These are phyloP conservation scores for Backusella tuberculispora DNA, from an alignment of 192 early-diverging fungal genomes.

Conservation along the genomic window DNA sequence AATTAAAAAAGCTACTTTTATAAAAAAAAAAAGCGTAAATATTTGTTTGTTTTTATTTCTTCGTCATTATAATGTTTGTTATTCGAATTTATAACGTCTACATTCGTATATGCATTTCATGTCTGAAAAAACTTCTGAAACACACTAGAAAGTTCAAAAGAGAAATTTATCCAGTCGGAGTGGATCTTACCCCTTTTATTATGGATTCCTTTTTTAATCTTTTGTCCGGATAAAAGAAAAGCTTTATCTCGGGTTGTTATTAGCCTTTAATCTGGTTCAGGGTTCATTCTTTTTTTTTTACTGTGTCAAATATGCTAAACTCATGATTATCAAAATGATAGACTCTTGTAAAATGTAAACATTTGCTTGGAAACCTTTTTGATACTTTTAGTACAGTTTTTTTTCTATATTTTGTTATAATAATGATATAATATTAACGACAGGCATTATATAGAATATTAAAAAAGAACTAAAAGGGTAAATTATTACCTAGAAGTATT, in stretches of 20 bases:
- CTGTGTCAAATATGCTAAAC: not conserved
- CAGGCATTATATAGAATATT: not conserved
- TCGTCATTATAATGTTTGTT: too few relatives aligned
- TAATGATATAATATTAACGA: not conserved
- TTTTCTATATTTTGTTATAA: not conserved
- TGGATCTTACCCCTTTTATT: not conserved
- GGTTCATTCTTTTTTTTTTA: not conserved
- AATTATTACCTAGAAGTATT: not conserved
- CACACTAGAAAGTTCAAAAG: not conserved
- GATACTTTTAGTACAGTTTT: not conserved
- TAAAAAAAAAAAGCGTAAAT: not conserved
- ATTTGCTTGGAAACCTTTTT: too few relatives aligned
- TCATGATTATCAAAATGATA: not conserved
- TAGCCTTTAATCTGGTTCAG: not conserved
- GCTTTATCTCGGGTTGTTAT: not conserved
- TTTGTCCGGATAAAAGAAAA: not conserved
- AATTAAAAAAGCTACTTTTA: not conserved
- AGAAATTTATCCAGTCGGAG: not conserved
- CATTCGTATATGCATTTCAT: not conserved
- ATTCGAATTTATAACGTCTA: not conserved
- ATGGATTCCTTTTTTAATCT: not conserved
- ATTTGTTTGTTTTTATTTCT: not conserved
- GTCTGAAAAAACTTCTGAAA: not conserved
- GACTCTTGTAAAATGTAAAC: not conserved
- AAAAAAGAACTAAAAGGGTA: not conserved